A percentile compares a stretch with the other conserved stretches of the same genome.
Conservation (phyloP, 768 basidiomycete genomes). For the Mycena sanguinolenta region DNA sequence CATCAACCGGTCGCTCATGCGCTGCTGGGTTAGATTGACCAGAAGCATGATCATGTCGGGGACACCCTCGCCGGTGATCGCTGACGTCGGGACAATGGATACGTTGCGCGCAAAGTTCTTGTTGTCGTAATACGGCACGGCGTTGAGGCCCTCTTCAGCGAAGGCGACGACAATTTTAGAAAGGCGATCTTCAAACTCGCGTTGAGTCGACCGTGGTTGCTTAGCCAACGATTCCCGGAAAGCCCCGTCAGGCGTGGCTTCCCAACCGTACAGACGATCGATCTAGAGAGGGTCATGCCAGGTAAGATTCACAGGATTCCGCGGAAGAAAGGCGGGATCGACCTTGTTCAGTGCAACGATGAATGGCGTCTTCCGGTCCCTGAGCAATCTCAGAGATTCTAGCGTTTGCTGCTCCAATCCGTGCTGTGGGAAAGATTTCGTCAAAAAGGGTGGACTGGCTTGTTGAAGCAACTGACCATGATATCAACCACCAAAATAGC, state of each 20-base stretch:
- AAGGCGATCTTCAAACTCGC: slow-evolving; percentile 93
- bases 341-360: slow-evolving; percentile 99
- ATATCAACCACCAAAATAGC: slow-evolving; percentile 99
- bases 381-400: slow-evolving; percentile 92
- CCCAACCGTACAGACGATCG: slow-evolving; percentile 98
- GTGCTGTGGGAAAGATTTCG: slow-evolving; percentile 68
- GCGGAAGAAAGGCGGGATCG: slow-evolving; percentile 27
- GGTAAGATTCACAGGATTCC: slow-evolving; percentile 17
- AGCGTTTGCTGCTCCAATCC: slow-evolving; percentile 98
- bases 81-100: slow-evolving; percentile 97
- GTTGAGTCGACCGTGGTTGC: slow-evolving; percentile 83
- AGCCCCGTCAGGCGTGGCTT: slow-evolving; percentile 89
- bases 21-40: slow-evolving; percentile 95
- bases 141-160: slow-evolving; percentile 97
- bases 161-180: slow-evolving; percentile 91
- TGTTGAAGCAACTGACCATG: slow-evolving; percentile 67
- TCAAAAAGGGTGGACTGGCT: slow-evolving; percentile 14
- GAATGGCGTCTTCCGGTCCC: slow-evolving; percentile 96
- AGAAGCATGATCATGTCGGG: slow-evolving; percentile 99
- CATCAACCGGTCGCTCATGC: slow-evolving; percentile 98
- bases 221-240: slow-evolving; percentile 92
- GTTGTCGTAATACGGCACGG: slow-evolving; percentile 97
- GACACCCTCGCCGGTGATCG: slow-evolving; percentile 97
- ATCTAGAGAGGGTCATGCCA: slow-evolving; percentile 72
- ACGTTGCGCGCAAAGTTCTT: slow-evolving; percentile 94